These are phyloP conservation scores for Aureobasidium melanogenum DNA, from an alignment of 2,329 filamentous ascomycete species.

Conservation along the genomic window DNA sequence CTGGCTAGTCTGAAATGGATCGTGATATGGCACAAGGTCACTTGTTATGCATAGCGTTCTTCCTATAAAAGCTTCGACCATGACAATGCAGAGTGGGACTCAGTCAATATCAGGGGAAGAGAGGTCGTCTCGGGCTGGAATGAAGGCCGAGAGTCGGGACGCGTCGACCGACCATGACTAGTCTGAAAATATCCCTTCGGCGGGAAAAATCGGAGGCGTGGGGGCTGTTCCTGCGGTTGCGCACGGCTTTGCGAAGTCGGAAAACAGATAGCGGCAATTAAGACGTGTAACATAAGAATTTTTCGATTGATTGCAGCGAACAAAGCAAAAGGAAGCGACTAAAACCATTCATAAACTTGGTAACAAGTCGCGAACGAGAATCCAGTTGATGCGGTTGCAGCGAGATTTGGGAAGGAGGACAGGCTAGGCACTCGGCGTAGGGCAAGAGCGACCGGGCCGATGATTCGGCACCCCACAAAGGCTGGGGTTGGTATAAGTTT, in stretches of 20 bases:
- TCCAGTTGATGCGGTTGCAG: background rate
- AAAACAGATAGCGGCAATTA: conserved; percentile 1
- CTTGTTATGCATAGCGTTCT: background rate
- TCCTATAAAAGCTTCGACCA: background rate
- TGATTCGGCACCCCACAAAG: background rate
- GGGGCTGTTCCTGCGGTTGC: background rate
- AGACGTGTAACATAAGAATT: background rate
- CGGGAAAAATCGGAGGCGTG: conserved; percentile 7
- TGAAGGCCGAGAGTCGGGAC: background rate
- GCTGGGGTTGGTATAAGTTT: background rate
- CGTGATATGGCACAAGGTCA: background rate
- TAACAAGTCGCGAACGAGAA: conserved; percentile 1
- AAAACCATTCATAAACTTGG: conserved; percentile 8
- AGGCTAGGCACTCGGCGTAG: background rate
- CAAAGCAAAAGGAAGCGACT: background rate
- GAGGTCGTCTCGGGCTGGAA: background rate
- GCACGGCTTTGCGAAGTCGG: conserved; percentile 4
- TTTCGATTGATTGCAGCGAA: background rate
- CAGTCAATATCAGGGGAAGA: background rate
- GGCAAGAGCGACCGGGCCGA: background rate
- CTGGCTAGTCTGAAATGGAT: background rate
- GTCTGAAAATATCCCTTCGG: background rate
- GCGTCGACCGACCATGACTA: background rate
- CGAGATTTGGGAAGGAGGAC: background rate
- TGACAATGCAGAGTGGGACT: background rate